These are phyloP conservation scores for Suhomyces guaymorum DNA, from an alignment of 1,139 yeast genomes.

Conservation along the genomic window DNA sequence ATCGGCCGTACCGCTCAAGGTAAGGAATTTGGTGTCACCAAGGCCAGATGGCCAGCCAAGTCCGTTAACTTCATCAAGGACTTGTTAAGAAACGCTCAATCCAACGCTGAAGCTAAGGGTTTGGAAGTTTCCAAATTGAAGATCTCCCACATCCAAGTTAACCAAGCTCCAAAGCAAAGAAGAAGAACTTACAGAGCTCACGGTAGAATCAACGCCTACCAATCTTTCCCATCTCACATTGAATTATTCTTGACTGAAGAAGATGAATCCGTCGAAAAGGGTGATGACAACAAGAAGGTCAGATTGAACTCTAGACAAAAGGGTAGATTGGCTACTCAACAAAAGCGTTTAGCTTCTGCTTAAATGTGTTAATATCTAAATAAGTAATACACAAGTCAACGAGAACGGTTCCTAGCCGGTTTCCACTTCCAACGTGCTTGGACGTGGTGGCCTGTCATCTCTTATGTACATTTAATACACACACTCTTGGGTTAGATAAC, in stretches of 20 bases:
- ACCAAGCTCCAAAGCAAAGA: conserved; percentile 99
- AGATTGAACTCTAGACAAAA: conserved; percentile 88
- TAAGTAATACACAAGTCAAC: conserved; percentile 15
- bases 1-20: conserved; percentile 99
- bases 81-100: conserved; percentile 94
- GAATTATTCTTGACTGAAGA: conserved; percentile 96
- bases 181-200: conserved; percentile 99
- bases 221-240: conserved; percentile 98
- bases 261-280: conserved; percentile 92
- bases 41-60: conserved; percentile 99
- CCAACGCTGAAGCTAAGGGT: conserved; percentile 99
- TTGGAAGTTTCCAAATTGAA: conserved; percentile 92
- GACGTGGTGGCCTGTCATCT: conserved; percentile 6
- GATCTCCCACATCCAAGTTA: conserved; percentile 98
- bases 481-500: conserved; percentile 7
- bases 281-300: conserved; percentile 78
- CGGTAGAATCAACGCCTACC: conserved; percentile 99
- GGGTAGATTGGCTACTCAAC: conserved; percentile 89
- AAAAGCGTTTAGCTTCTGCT: conserved; percentile 58
- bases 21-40: conserved; percentile 99
- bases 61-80: conserved; percentile 94
- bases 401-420: conserved; percentile 8
- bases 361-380: conserved; percentile 17
- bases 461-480: conserved; percentile 14
- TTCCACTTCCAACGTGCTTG: neutral